These are phyloP conservation scores for Exophiala alcalophila DNA, from an alignment of 2,329 filamentous ascomycete genomes.

Conservation along the genomic window DNA sequence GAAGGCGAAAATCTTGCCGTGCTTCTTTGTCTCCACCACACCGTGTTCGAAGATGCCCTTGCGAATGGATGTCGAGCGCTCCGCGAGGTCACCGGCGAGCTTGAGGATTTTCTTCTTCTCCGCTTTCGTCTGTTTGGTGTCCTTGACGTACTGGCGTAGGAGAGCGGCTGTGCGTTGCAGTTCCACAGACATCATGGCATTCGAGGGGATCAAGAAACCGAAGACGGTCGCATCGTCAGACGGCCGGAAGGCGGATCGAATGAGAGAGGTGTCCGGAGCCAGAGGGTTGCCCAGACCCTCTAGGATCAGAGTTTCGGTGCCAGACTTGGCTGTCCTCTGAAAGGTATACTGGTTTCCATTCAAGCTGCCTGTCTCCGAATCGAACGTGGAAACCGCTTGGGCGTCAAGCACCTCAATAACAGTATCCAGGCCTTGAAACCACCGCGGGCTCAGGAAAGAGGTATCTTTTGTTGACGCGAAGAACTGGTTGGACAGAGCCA, in stretches of 20 bases:
- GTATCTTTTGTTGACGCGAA: slow-evolving; percentile 72
- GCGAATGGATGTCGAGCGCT: too few relatives aligned
- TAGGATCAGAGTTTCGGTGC: slow-evolving; percentile 81
- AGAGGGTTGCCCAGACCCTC: slow-evolving; percentile 83
- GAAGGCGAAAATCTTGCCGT: slow-evolving; percentile 60
- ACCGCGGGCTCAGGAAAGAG: slow-evolving; percentile 73
- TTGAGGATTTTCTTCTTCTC: too few relatives aligned
- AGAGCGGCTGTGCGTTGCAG: slow-evolving; percentile 69
- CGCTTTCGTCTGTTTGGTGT: too few relatives aligned
- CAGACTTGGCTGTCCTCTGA: slow-evolving; percentile 5
- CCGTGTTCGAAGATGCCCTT: slow-evolving; percentile 84
- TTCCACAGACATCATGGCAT: slow-evolving; percentile 93
- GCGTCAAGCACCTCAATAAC: slow-evolving; percentile 70
- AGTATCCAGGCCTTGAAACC: slow-evolving; percentile 72
- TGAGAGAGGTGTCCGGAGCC: slow-evolving; percentile 74
- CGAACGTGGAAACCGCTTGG: slow-evolving; percentile 79
- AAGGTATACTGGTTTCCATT: too few relatives aligned
- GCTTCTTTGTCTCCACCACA: too few relatives aligned
- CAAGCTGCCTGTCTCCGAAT: too few relatives aligned
- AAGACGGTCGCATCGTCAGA: slow-evolving; percentile 93
- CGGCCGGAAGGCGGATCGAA: slow-evolving; percentile 88
- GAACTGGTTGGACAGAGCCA: slow-evolving; percentile 82
- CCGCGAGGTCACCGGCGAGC: too few relatives aligned
- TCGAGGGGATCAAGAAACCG: slow-evolving; percentile 90
- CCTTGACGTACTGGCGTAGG: slow-evolving; percentile 56